Base-by-base conservation (phyloP, 2,329 filamentous ascomycete species). In the Penicillium olsonii region DNA sequence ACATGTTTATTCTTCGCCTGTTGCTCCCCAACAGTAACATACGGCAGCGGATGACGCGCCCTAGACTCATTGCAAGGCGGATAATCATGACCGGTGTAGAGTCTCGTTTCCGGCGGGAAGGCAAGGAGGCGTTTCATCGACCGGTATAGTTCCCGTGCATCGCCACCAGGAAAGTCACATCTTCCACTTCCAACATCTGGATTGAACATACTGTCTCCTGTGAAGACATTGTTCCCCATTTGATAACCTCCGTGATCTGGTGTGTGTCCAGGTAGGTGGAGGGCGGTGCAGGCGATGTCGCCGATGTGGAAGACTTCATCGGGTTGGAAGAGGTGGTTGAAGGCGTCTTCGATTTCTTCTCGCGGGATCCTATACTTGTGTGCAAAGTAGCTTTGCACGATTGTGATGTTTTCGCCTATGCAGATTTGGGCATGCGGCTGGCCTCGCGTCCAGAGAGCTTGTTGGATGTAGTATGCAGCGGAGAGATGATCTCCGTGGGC, bases 211-310 rank as follows among this genome's bases (percentile, higher is more conserved):
- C 75, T 78, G 49, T 82, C 78, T 0, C 78, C 79, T 4, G 70
- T 74, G 37, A 82, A 81, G 0, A 82, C 70, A 18, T 62, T 63
- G 10, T 42, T 41, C 6, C 78, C 80, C 42, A 85, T 76, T 27
- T 68, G 65, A 52, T 86, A 87, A 0, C 82, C 83, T 12, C 83
- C 58, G 46, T 85, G 81, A 54, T 85, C 83, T 0, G 82, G 80
- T 0, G 82, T 84, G 54, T 85, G 81, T 0, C 82, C 83, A 0
- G 82, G 81, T 0, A 86, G 74, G 55, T 84, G 77, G 0, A 85
- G 61, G 0, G 75, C 80, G 2, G 62, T 68, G 0, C 67, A 78
- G 1, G 54, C 60, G 12, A 85, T 26, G 0, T 62, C 45, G 0
- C 83, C 82, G 31, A 86, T 71, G 0, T 55, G 15, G 53, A 85